phyloP scores from a whole-genome alignment of 202 grass and related monocot genomes.

The Musa balbisiana region DNA sequence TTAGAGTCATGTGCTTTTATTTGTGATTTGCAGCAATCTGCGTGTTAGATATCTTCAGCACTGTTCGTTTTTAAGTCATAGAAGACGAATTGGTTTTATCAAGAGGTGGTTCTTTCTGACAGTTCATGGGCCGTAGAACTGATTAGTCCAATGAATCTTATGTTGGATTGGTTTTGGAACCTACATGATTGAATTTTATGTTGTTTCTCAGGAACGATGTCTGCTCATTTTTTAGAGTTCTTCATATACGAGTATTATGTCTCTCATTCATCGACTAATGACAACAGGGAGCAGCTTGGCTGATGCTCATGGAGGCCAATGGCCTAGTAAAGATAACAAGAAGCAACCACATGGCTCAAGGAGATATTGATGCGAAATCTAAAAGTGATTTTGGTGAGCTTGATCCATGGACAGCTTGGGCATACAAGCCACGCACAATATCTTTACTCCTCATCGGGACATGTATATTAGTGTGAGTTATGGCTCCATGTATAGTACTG shows the following conservation, averaged over 20 bases:
- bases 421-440: conserved; percentile 25
- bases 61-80: not conserved
- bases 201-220: not conserved
- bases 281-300: not conserved
- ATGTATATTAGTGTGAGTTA: conserved; percentile 25
- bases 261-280: conserved; percentile 17
- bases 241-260: not conserved
- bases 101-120: no score
- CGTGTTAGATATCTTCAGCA: no score
- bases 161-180: no score
- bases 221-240: not conserved
- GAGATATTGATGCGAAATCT: conserved; percentile 2
- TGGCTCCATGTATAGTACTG: conserved; percentile 18
- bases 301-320: conserved; percentile 19
- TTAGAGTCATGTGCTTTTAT: not conserved
- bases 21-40: not conserved
- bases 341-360: not conserved
- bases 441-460: conserved; percentile 22
- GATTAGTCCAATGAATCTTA: no score
- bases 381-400: conserved; percentile 10
- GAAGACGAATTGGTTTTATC: not conserved
- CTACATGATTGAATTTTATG: no score
- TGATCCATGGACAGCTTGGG: conserved; percentile 32
- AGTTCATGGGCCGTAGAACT: no score
- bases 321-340: not conserved